Conservation (phyloP, 1,139 yeast genomes). For the Debaryomyces robertsiae region DNA sequence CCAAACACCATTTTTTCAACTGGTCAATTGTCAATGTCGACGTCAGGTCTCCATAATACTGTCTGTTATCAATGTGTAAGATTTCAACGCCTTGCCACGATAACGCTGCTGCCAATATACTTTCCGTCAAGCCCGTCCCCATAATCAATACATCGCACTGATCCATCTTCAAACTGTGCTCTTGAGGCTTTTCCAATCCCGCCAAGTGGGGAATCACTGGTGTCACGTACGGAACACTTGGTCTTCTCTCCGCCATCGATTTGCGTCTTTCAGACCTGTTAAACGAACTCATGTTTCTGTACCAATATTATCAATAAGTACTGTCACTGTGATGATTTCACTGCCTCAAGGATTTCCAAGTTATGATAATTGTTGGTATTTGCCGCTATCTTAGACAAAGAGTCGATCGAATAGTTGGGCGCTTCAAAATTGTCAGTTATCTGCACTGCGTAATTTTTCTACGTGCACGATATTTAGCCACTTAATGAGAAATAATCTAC, state of each 20-base stretch:
- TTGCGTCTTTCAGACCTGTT: slow-evolving; percentile 54
- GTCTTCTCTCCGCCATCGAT: slow-evolving; percentile 75
- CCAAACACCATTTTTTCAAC: slow-evolving; percentile 75
- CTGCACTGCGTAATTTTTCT: too few species aligned
- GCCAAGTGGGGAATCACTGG: slow-evolving; percentile 78
- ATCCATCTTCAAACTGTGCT: slow-evolving; percentile 51
- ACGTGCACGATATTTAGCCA: too few species aligned
- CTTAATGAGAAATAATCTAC: too few species aligned
- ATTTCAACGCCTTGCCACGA: slow-evolving; percentile 97
- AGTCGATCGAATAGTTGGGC: too few species aligned
- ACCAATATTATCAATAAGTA: too few species aligned
- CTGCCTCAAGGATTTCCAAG: too few species aligned
- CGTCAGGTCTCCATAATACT: slow-evolving; percentile 83
- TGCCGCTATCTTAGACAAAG: too few species aligned
- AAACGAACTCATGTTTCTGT: slow-evolving; percentile 12
- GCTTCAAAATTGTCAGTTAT: too few species aligned
- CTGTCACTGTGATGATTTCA: too few species aligned
- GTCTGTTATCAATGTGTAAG: slow-evolving; percentile 80
- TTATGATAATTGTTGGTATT: too few species aligned
- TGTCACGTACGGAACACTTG: slow-evolving; percentile 54
- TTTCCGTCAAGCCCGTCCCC: slow-evolving; percentile 91
- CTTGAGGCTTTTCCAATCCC: slow-evolving; percentile 70
- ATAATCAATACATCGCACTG: slow-evolving; percentile 84
- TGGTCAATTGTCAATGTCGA: slow-evolving; percentile 89
- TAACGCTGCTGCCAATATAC: slow-evolving; percentile 87